Base-by-base conservation (phyloP, 2,329 filamentous ascomycete genomes). In the Neoarthrinium moseri region DNA sequence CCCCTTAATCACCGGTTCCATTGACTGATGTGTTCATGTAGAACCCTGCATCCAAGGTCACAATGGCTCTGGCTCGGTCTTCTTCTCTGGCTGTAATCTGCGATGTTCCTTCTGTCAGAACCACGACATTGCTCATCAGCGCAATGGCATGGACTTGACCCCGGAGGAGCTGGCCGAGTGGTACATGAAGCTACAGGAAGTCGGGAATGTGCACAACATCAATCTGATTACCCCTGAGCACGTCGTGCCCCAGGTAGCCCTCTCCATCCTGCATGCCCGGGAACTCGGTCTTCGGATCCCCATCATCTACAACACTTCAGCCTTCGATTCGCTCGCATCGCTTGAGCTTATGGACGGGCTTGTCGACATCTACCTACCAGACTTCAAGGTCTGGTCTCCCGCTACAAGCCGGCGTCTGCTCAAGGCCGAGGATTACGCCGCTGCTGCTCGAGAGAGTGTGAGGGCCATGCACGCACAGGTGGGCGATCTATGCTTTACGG, bases 221-320 rank as follows among this genome's bases (percentile, higher is more conserved):
- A 94, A 95, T 63, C 80, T 92, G 18, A 80, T 95, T 47, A 95
- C 89, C 0, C 89, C 89, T 0, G 89, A 95, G 61, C 90, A 95
- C 63, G 87, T 95, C 15, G 89, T 91, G 4, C 88, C 89, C 0
- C 89, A 94, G 62, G 87, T 94, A 8, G 87, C 81, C 1, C 70
- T 94, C 24, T 85, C 84, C 12, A 89, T 94, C 55, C 71, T 95
- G 20, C 77, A 86, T 50, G 88, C 89, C 0, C 76, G 79, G 37
- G 82, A 89, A 21, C 70, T 84, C 27, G 89, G 89, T 0, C 68
- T 94, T 8, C 76, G 70, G 4, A 58, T 92, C 10, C 89, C 89
- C 2, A 84, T 95, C 55, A 77, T 95, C 26, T 94, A 95, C 73
- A 95, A 95, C 59, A 91, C 88, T 0, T 91, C 86, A 1, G 83